Evolutionary conservation across 192 early-diverging fungal genomes (phyloP), one percentile per base, ranked within the genome.

Genomic region (Thamnidium elegans): DNA sequence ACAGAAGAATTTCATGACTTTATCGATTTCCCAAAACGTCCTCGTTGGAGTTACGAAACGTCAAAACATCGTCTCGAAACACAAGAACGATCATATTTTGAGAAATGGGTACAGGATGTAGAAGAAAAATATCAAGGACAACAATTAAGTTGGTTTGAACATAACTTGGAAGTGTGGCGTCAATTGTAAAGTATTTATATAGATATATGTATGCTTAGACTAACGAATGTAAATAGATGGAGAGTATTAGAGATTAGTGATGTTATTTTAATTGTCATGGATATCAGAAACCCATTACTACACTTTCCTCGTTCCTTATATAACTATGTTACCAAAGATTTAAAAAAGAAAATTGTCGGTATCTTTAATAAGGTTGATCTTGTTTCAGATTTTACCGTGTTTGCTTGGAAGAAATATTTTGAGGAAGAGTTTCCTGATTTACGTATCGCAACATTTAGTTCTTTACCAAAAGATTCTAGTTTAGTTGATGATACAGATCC

Each of bases 291-390:
- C 63, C 95, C 95, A 2, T 75, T 97, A 2, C 72, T 97, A 34
- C 95, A 97, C 62, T 97, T 97, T 63, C 90, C 94, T 14, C 85
- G 87, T 4, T 86, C 91, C 3, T 84, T 97, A 7, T 95, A 94
- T 78, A 69, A 89, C 26, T 93, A 95, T 70, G 76, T 92, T 13
- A 86, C 90, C 11, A 84, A 90, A 34, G 79, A 86, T n/a, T 73
- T 90, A 53, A 78, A 83, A 1, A 88, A 92, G 50, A 84, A 87
- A 17, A 68, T 97, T 34, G 86, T 97, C 11, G 84, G 94, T 21
- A 89, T 97, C 4, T 87, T 97, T 59, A 97, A 93, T 76, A 97
- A 97, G 87, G 44, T 91, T 17, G 95, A 97, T 72, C 72, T 97
- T 56, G 92, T 97, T 0, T 84, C 89, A 3, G 64, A 78, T 8